phyloP scores from a whole-genome alignment of 2,329 filamentous ascomycete species.

The Colletotrichum phormii region DNA sequence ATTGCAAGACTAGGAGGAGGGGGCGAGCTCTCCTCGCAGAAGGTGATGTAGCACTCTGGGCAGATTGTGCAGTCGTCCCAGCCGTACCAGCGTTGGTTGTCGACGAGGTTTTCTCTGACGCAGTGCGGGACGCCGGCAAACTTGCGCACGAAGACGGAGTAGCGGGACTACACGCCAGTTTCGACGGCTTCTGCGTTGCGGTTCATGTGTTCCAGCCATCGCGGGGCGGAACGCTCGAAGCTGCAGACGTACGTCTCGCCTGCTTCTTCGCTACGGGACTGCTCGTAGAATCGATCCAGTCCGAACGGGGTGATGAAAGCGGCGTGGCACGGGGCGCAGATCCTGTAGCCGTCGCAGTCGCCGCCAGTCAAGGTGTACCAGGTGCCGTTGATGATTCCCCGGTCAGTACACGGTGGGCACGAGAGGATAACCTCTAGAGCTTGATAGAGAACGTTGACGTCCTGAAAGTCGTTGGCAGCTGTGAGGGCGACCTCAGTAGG shows the following conservation, averaged over 20 bases:
- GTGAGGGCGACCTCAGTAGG: constrained; percentile 43
- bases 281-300: constrained; percentile 45
- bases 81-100: constrained; percentile 32
- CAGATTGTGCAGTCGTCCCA: constrained; percentile 38
- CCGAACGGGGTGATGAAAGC: constrained; percentile 44
- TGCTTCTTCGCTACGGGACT: constrained; percentile 22
- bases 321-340: constrained; percentile 49
- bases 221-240: constrained; percentile 42
- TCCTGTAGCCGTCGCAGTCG: constrained; percentile 39
- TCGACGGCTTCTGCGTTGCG: constrained; percentile 46
- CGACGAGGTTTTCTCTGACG: neutral
- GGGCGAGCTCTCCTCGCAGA: constrained; percentile 24
- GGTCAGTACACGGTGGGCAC: constrained; percentile 42
- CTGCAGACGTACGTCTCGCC: constrained; percentile 43
- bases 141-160: constrained; percentile 42
- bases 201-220: constrained; percentile 42
- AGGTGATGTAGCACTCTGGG: constrained; percentile 31
- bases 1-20: neutral
- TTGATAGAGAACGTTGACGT: constrained; percentile 44
- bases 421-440: constrained; percentile 40
- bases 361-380: constrained; percentile 47
- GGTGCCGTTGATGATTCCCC: constrained; percentile 45
- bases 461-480: constrained; percentile 39
- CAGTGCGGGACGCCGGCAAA: constrained; percentile 38
- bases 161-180: constrained; percentile 46